These are phyloP conservation scores for Phialophora chinensis DNA, from an alignment of 2,329 filamentous ascomycete species.

Conservation along the genomic window DNA sequence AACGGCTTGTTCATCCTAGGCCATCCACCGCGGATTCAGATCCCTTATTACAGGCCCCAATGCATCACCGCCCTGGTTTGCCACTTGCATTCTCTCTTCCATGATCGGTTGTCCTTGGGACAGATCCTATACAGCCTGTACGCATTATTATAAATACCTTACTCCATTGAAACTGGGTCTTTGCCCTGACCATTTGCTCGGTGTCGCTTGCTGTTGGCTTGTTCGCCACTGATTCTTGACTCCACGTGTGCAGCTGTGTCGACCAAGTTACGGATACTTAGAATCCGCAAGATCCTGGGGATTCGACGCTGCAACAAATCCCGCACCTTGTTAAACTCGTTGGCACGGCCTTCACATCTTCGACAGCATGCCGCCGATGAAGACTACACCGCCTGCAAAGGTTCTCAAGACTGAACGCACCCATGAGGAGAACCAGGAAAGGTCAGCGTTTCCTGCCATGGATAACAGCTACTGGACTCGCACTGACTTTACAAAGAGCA, in stretches of 20 bases:
- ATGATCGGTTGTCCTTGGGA: background rate
- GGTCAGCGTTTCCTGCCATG: slow-evolving; percentile 42
- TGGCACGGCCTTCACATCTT: background rate
- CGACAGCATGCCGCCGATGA: slow-evolving; percentile 35
- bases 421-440: slow-evolving; percentile 52
- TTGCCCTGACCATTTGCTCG: background rate
- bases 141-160: background rate
- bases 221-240: background rate
- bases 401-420: slow-evolving; percentile 39
- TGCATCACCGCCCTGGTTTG: background rate
- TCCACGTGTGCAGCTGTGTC: background rate
- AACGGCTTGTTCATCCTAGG: slow-evolving; percentile 6
- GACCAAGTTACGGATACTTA: background rate
- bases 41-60: background rate
- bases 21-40: background rate
- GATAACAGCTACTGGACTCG: slow-evolving; percentile 11
- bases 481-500: slow-evolving; percentile 61
- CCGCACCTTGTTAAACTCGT: background rate
- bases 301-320: background rate
- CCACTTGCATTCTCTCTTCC: background rate
- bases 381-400: slow-evolving; percentile 40
- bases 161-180: background rate
- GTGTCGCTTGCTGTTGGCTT: background rate
- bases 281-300: background rate
- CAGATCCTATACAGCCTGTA: background rate